Percentiles rank a stretch among this genome's conserved stretches.
Conservation (phyloP, 169 alveolate genomes). For the Cryptosporidium xiaoi region DNA sequence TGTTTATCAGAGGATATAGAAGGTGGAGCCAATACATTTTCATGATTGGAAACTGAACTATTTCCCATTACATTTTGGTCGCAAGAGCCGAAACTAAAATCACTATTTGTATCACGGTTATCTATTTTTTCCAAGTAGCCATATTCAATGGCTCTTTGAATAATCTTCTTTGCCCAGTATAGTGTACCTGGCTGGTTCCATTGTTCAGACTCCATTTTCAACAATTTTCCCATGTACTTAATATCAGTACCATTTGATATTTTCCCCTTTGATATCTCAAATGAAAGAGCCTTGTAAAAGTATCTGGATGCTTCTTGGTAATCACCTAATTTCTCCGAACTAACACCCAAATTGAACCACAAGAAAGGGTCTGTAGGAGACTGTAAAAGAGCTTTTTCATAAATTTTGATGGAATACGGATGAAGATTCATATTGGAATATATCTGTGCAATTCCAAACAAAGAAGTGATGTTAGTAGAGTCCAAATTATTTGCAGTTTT, state of each 20-base stretch:
- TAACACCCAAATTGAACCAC: constrained; percentile 46
- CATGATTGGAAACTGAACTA: not conserved
- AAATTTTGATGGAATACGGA: constrained; percentile 20
- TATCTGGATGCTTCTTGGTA: constrained; percentile 59
- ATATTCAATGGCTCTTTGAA: constrained; percentile 38
- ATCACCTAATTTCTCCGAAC: constrained; percentile 26
- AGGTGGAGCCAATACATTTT: not conserved
- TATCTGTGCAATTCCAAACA: constrained; percentile 57
- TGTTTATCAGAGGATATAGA: not conserved
- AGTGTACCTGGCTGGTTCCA: constrained; percentile 54
- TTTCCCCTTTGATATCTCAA: constrained; percentile 22
- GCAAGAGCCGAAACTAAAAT: too few species aligned
- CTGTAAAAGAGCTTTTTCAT: constrained; percentile 57
- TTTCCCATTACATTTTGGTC: not conserved
- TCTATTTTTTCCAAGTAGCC: constrained; percentile 33
- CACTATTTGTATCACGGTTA: not conserved
- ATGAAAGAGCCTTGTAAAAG: constrained; percentile 54
- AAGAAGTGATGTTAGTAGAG: constrained; percentile 34
- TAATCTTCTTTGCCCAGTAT: constrained; percentile 64
- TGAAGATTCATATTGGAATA: constrained; percentile 44
- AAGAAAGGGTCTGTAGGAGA: constrained; percentile 55
- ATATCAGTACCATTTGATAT: constrained; percentile 23
- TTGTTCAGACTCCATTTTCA: constrained; percentile 57
- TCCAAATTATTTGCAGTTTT: constrained; percentile 53
- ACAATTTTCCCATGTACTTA: constrained; percentile 61